Conservation (phyloP, 768 basidiomycete species). For the Trametes sanguinea region DNA sequence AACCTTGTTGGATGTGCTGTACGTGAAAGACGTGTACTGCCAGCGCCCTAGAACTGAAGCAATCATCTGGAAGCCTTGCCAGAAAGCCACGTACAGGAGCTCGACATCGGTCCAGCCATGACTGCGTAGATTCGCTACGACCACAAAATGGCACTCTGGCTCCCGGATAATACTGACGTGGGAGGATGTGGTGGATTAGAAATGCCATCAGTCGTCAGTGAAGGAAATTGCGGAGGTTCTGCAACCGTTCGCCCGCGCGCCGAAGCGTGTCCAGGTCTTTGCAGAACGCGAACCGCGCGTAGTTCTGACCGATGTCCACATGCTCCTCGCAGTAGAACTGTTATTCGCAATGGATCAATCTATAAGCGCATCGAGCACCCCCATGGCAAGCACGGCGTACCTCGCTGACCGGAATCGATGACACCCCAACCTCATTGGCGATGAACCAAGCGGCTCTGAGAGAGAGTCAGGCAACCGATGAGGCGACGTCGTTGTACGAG, state of each 20-base stretch:
- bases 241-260: conserved; percentile 76
- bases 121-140: too few relatives aligned
- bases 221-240: conserved; percentile 66
- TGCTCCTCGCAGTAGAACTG: conserved; percentile 94
- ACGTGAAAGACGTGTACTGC: too few relatives aligned
- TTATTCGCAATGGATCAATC: not conserved
- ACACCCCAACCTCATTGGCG: conserved; percentile 85
- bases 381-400: conserved; percentile 39
- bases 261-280: conserved; percentile 89
- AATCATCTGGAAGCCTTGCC: too few relatives aligned
- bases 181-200: too few relatives aligned
- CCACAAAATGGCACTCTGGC: too few relatives aligned
- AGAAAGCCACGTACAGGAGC: too few relatives aligned
- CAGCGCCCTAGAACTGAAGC: too few relatives aligned
- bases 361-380: not conserved
- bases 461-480: conserved; percentile 1
- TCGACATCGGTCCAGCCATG: too few relatives aligned
- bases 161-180: too few relatives aligned
- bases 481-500: not conserved
- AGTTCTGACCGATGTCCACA: conserved; percentile 79
- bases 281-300: conserved; percentile 92
- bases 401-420: conserved; percentile 93
- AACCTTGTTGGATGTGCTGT: too few relatives aligned
- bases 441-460: conserved; percentile 90
- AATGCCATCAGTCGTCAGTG: not conserved